Conservation (phyloP, 768 basidiomycete genomes). For the Heimioporus sp. region DNA sequence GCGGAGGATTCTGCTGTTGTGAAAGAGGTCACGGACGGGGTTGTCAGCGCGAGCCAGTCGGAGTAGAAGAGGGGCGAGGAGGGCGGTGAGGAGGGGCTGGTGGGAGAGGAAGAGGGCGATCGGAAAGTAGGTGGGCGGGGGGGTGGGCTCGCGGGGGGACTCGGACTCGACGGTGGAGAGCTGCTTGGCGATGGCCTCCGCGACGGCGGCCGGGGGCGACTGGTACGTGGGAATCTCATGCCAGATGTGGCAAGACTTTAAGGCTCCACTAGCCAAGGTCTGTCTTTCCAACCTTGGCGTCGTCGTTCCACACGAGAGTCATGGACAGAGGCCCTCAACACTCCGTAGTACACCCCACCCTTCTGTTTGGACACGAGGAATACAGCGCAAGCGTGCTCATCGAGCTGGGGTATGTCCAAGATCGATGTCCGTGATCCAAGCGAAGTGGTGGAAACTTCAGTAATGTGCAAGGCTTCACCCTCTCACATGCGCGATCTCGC, state of each 20-base stretch:
- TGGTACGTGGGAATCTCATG: too few relatives aligned
- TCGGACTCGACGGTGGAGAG: slow-evolving; percentile 17
- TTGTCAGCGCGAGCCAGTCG: slow-evolving; percentile 70
- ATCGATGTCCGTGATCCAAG: slow-evolving; percentile 9
- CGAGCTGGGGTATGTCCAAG: slow-evolving; percentile 8
- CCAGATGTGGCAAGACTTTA: too few relatives aligned
- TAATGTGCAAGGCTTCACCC: background rate
- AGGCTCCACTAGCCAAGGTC: too few relatives aligned
- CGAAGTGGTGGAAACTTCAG: slow-evolving; percentile 15
- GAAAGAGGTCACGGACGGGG: slow-evolving; percentile 50
- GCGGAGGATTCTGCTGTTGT: slow-evolving; percentile 43
- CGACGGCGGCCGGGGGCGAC: slow-evolving; percentile 36
- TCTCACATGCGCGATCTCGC: background rate
- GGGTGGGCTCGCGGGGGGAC: slow-evolving; percentile 18
- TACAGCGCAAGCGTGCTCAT: slow-evolving; percentile 16
- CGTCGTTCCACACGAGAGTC: too few relatives aligned
- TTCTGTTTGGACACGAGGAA: slow-evolving; percentile 22
- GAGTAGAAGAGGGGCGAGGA: slow-evolving; percentile 66
- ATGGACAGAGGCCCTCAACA: too few relatives aligned
- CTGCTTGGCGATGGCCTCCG: slow-evolving; percentile 30
- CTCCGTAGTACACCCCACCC: slow-evolving; percentile 11
- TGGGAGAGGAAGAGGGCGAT: slow-evolving; percentile 38
- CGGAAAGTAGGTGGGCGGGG: slow-evolving; percentile 41
- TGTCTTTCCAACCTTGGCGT: too few relatives aligned
- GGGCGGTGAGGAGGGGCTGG: slow-evolving; percentile 46